Conservation (phyloP, 2,329 filamentous ascomycete genomes). For the Verticillium isaacii region DNA sequence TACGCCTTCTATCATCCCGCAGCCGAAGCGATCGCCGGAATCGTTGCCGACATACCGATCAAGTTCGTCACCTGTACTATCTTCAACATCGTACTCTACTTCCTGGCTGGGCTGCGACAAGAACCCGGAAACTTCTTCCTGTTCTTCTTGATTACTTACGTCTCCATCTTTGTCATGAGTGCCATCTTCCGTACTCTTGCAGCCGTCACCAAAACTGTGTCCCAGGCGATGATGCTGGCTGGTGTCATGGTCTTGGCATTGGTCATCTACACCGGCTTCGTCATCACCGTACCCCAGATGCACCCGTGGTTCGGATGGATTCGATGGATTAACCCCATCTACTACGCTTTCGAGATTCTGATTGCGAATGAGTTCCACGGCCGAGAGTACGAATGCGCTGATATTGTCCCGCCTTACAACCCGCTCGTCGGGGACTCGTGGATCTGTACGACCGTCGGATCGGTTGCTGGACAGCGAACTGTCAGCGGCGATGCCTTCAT, state of each 20-base stretch:
- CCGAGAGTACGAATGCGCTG: conserved; percentile 50
- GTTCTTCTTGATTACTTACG: conserved; percentile 66
- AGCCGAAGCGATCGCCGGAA: conserved; percentile 48
- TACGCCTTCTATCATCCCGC: conserved; percentile 48
- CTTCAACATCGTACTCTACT: conserved; percentile 57
- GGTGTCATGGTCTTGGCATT: conserved; percentile 55
- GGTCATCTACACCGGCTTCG: conserved; percentile 57
- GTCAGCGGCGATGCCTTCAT: conserved; percentile 62
- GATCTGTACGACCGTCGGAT: conserved; percentile 49
- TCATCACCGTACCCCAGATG: conserved; percentile 51
- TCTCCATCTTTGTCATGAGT: conserved; percentile 66
- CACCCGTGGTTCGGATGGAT: conserved; percentile 73
- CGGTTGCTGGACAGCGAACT: conserved; percentile 45
- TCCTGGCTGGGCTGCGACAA: conserved; percentile 47
- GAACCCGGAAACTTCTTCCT: conserved; percentile 69
- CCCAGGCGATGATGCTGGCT: conserved; percentile 49
- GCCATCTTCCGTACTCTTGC: conserved; percentile 73
- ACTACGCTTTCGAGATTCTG: conserved; percentile 68
- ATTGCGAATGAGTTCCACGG: conserved; percentile 69
- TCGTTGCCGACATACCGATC: conserved; percentile 51
- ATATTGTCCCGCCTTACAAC: conserved; percentile 41
- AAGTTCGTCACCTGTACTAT: conserved; percentile 45
- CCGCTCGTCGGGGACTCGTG: conserved; percentile 39
- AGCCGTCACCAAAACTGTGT: conserved; percentile 61
- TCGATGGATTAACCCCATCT: conserved; percentile 68